Evolutionary conservation across 2,329 filamentous ascomycete species (phyloP), one percentile per base, ranked within the genome.

Genomic region (Elsinoe australis): DNA sequence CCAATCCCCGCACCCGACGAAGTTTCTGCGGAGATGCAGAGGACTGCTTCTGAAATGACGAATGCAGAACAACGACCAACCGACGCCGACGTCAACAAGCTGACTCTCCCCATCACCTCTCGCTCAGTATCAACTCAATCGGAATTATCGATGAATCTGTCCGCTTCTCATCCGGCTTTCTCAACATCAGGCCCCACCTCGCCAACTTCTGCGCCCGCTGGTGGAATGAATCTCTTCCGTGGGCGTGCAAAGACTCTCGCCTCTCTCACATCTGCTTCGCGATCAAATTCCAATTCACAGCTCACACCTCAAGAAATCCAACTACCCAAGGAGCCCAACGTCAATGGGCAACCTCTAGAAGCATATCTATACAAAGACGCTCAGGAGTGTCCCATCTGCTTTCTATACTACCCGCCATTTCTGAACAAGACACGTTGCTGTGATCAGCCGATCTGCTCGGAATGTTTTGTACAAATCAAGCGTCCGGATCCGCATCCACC

Each of bases 391-490:
- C 90, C 92, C 4, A 95, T 98, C 53, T 98, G 92, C 70, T 95
- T 96, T 63, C 73, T 96, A 47, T 94, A 88, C 58, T 98, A 96
- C 56, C 92, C 92, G 0, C 88, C 88, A 3, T 94, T 94, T 61
- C 74, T 98, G 22, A 98, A 98, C 67, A 84, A 82, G 55, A 98
- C 92, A 0, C 76, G 92, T 55, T 98, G 92, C 63, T 98, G 92
- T 65, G 88, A 95, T 58, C 92, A 98, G 63, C 76, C 85, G 4
- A 96, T 98, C 53, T 98, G 92, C 68, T 96, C 89, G 33, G 92
- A 98, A 68, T 98, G 92, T 65, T 98, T 98, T 60, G 92, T 98
- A 3, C 92, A 98, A 65, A 98, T 98, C 63, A 96, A 95, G 64
- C 80, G 92, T 33, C 82, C 88, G 3, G 90, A 98, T 55, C 89